Percentiles rank a stretch among this genome's conserved stretches.
These are phyloP conservation scores for Colletotrichum sp. DNA, from an alignment of 2,329 filamentous ascomycete genomes.

Conservation along the genomic window DNA sequence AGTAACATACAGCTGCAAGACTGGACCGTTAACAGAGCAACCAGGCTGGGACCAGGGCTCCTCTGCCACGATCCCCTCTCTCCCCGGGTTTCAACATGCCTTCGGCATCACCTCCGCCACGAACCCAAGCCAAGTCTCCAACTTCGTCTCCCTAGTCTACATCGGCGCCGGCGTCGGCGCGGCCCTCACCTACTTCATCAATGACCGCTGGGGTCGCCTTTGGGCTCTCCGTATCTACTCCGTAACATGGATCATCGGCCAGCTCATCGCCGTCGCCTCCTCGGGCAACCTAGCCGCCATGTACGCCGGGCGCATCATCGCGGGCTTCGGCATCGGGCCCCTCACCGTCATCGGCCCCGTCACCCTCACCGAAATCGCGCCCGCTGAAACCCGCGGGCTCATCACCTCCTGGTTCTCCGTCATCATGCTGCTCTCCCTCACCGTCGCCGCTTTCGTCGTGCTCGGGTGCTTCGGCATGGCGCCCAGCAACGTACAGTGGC, in stretches of 20 bases:
- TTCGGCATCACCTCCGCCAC: conserved; percentile 32
- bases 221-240: conserved; percentile 44
- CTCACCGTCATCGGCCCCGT: background rate
- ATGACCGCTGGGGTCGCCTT: conserved; percentile 40
- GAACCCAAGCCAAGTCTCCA: conserved; percentile 25
- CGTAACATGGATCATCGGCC: conserved; percentile 34
- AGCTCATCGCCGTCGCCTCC: conserved; percentile 33
- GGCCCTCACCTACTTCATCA: conserved; percentile 42
- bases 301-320: conserved; percentile 40
- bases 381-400: background rate
- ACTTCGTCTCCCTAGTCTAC: conserved; percentile 41
- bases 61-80: conserved; percentile 29
- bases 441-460: background rate
- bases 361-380: background rate
- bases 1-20: background rate
- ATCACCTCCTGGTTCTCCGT: background rate
- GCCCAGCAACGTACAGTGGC: background rate
- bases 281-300: conserved; percentile 27
- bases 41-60: background rate
- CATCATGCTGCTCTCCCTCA: background rate
- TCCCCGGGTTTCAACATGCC: conserved; percentile 36
- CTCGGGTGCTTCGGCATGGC: background rate
- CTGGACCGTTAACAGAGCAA: fast-evolving
- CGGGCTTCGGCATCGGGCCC: conserved; percentile 29
- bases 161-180: conserved; percentile 25